Base-by-base conservation (phyloP, 495 filamentous ascomycete species). In the Aspergillus mulundensis region DNA sequence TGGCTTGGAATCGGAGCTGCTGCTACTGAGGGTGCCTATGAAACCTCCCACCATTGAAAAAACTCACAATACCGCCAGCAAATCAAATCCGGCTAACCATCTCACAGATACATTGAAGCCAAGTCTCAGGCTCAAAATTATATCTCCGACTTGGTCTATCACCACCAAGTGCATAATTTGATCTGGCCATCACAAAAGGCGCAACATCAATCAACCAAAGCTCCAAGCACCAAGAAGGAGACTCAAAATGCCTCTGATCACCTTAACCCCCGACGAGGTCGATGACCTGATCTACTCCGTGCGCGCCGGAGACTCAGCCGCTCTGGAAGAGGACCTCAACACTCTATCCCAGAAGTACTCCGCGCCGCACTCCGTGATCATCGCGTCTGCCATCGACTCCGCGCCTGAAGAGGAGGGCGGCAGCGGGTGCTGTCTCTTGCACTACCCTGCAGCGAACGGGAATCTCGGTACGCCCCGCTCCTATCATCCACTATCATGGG, bases 381-480 rank as follows among this genome's bases (percentile, higher is more conserved):
- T 96, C 23, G 61, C 74, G 28, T 79, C 81, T 28, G 85, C 87
- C 11, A 80, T 81, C 53, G 91, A 95, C 60, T 77, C 84, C 21
- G 76, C 83, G 25, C 87, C 83, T 53, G 84, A 86, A 21, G 95
- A 90, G 14, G 75, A 77, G 55, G 73, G 74, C 12, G 74, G 76
- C 20, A 70, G 71, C 8, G 76, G 74, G 0, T 68, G 63, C 1
- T 75, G 77, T 30, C 77, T 87, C 16, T 72, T 96, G 63, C 93
- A 97, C 73, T 96, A 90, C 81, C 89, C 90, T 1, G 83, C 88
- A 34, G 93, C 88, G 10, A 97, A 97, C 73, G 92, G 92, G 28
- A 88, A 94, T 64, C 53, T 76, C 43, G 88, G 90, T 94, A 80
- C n/a, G n/a, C n/a, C n/a, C n/a, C n/a, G n/a, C n/a, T n/a, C n/a